These are phyloP conservation scores for Kwoniella shandongensis DNA, from an alignment of 768 basidiomycete species.

Conservation along the genomic window DNA sequence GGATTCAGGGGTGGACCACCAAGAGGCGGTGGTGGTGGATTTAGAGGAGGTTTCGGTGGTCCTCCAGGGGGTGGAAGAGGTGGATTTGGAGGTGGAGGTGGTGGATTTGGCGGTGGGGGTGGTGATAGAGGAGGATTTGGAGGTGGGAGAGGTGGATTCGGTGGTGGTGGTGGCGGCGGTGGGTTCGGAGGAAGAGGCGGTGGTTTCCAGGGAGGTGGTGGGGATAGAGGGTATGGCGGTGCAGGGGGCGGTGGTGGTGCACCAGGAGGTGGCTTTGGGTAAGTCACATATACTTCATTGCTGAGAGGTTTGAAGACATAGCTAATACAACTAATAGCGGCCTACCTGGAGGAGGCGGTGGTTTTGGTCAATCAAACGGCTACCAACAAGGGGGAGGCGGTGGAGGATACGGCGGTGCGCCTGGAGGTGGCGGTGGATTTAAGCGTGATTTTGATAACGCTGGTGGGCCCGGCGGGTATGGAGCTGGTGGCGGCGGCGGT, in stretches of 20 bases:
- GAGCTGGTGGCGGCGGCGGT: conserved; percentile 8
- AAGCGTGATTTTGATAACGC: conserved; percentile 42
- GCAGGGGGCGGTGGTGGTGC: conserved; percentile 57
- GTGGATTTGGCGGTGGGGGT: conserved; percentile 54
- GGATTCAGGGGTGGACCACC: conserved; percentile 40
- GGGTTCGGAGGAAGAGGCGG: conserved; percentile 29
- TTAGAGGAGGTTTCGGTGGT: conserved; percentile 46
- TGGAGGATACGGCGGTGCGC: too few species aligned
- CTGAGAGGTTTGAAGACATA: background rate
- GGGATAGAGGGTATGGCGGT: conserved; percentile 18
- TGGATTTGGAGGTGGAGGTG: conserved; percentile 40
- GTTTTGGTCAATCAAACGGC: conserved; percentile 20
- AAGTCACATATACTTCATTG: conserved; percentile 6
- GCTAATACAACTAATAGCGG: conserved; percentile 6
- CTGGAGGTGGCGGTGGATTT: conserved; percentile 35
- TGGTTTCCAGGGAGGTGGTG: conserved; percentile 24
- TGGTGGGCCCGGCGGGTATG: conserved; percentile 16
- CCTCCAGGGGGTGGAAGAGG: conserved; percentile 47
- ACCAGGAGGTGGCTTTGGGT: conserved; percentile 32
- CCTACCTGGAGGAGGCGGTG: conserved; percentile 21
- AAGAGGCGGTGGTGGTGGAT: conserved; percentile 30
- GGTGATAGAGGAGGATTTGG: conserved; percentile 40
- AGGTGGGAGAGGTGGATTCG: conserved; percentile 28
- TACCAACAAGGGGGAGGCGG: conserved; percentile 32
- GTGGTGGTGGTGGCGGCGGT: conserved; percentile 39